phyloP scores from a whole-genome alignment of 2,329 filamentous ascomycete genomes.

The Salinomyces thailandicus region DNA sequence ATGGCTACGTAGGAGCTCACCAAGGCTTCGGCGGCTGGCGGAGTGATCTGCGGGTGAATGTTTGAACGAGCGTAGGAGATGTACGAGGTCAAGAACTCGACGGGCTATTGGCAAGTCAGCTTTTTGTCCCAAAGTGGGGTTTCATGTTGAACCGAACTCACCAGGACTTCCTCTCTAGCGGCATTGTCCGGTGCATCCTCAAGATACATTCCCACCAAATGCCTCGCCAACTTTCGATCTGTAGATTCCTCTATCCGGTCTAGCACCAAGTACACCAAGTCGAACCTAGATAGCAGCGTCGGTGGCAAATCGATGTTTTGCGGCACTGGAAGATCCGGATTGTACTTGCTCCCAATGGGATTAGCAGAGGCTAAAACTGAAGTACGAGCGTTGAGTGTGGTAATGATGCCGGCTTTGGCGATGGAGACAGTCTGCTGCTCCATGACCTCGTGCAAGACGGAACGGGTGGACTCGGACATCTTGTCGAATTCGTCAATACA shows the following conservation, averaged over 20 bases:
- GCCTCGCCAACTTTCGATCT: slow-evolving; percentile 80
- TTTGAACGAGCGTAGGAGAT: slow-evolving; percentile 90
- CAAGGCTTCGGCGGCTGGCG: slow-evolving; percentile 71
- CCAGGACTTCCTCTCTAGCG: slow-evolving; percentile 64
- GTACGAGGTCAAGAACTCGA: slow-evolving; percentile 93
- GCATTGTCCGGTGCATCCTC: slow-evolving; percentile 89
- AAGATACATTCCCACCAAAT: slow-evolving; percentile 91
- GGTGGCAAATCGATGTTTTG: slow-evolving; percentile 97
- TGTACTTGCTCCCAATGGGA: slow-evolving; percentile 95
- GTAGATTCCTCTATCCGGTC: slow-evolving; percentile 85
- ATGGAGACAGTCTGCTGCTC: slow-evolving; percentile 72
- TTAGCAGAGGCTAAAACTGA: slow-evolving; percentile 96
- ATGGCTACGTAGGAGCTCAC: slow-evolving; percentile 85
- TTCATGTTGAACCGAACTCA: slow-evolving; percentile 42
- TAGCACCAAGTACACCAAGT: slow-evolving; percentile 91
- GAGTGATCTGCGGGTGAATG: slow-evolving; percentile 71
- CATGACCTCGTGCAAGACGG: slow-evolving; percentile 71
- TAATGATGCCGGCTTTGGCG: slow-evolving; percentile 68
- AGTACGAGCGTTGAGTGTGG: slow-evolving; percentile 86
- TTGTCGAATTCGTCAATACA: slow-evolving; percentile 75
- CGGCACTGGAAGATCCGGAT: slow-evolving; percentile 86
- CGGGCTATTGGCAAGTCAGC: slow-evolving; percentile 47
- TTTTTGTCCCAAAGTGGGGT: no score
- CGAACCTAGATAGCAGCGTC: slow-evolving; percentile 88
- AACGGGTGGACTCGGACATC: slow-evolving; percentile 65